A percentile compares a stretch with the other conserved stretches of the same genome.
These are phyloP conservation scores for Aspergillus sp. DNA, from an alignment of 2,329 filamentous ascomycete species.

Conservation along the genomic window DNA sequence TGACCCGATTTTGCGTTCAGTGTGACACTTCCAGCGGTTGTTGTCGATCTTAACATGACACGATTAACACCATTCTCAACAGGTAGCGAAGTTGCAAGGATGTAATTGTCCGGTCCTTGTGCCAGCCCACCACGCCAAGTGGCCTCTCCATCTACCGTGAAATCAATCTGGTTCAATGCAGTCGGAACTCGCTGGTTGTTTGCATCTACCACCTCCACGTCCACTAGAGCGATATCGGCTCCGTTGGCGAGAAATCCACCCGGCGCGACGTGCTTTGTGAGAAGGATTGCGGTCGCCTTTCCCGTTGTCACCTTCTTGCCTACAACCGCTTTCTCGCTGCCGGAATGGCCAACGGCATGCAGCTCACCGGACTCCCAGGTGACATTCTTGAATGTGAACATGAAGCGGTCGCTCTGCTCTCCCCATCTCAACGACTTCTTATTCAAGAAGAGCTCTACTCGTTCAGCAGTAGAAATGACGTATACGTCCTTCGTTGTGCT, in stretches of 20 bases:
- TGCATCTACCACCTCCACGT: constrained; percentile 1
- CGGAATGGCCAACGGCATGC: not conserved
- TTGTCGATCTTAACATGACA: constrained; percentile 1
- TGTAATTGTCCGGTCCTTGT: constrained; percentile 3
- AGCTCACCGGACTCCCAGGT: constrained; percentile 2
- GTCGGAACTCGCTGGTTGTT: not conserved
- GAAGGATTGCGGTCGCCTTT: constrained; percentile 2
- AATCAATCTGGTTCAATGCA: constrained; percentile 2
- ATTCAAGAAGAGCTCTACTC: constrained; percentile 3
- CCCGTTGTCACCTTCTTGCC: constrained; percentile 1
- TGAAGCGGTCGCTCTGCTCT: constrained; percentile 1
- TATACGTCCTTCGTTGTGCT: constrained; percentile 2
- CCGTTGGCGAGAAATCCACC: constrained; percentile 8
- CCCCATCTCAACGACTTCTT: not conserved
- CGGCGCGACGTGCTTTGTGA: constrained; percentile 1
- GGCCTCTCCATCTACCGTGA: not conserved
- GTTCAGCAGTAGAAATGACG: constrained; percentile 4
- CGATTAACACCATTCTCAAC: constrained; percentile 6
- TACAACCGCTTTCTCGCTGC: not conserved
- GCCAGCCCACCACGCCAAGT: constrained; percentile 2
- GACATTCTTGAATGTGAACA: constrained; percentile 5
- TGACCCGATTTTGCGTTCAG: not conserved
- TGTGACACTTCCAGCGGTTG: not conserved
- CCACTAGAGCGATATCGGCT: constrained; percentile 7
- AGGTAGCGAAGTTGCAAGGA: constrained; percentile 1